These are phyloP conservation scores for Eimeria sp. DNA, from an alignment of 169 alveolate genomes.

Conservation along the genomic window DNA sequence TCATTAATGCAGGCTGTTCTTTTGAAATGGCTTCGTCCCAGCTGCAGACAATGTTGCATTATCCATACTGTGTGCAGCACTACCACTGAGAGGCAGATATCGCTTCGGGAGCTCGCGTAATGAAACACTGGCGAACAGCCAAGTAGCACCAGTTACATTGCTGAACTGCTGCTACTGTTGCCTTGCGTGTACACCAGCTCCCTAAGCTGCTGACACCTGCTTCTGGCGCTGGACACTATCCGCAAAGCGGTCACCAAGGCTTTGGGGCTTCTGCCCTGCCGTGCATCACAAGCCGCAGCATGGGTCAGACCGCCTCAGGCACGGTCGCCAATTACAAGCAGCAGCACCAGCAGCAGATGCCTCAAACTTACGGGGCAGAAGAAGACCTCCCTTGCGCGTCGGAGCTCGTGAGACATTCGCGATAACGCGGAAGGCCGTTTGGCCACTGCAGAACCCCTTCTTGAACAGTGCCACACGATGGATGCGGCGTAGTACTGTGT, in stretches of 20 bases:
- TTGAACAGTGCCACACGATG: background rate
- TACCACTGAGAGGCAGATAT: background rate
- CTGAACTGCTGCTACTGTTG: background rate
- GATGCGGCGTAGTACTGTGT: background rate
- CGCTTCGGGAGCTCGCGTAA: background rate
- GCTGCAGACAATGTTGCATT: background rate
- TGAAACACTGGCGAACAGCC: background rate
- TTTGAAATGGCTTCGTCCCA: background rate
- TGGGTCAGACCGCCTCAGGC: conserved; percentile 11
- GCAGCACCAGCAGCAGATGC: conserved; percentile 59
- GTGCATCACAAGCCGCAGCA: conserved; percentile 20
- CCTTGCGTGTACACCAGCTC: background rate
- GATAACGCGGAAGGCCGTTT: background rate
- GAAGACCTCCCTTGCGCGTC: conserved; percentile 27
- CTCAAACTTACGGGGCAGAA: background rate
- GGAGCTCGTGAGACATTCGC: background rate
- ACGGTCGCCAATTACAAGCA: background rate
- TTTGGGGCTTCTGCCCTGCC: conserved; percentile 8
- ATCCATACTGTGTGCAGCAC: background rate
- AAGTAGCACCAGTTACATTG: background rate
- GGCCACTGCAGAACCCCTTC: background rate
- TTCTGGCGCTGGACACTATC: background rate
- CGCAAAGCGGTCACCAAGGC: background rate
- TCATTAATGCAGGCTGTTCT: background rate
- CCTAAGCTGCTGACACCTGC: background rate